Conservation (phyloP, 139 green algal genomes). For the Spirogloea muscicola region DNA sequence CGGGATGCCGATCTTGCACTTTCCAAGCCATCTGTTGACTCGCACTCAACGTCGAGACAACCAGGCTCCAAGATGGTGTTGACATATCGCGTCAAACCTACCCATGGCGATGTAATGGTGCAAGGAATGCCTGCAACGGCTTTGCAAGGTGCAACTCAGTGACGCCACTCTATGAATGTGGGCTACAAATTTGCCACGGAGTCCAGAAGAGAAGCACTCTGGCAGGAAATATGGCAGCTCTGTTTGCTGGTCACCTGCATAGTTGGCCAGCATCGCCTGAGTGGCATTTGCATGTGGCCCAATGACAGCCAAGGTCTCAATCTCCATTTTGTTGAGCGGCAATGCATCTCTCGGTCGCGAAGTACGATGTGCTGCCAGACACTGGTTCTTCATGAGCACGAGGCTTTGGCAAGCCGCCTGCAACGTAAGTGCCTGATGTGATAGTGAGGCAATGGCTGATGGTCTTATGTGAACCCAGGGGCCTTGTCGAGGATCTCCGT, state of each 20-base stretch:
- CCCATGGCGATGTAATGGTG: not conserved
- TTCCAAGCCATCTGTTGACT: not conserved
- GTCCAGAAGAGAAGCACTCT: not conserved
- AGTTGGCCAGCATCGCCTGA: constrained; percentile 22
- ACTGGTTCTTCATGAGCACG: constrained; percentile 25
- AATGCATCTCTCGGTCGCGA: too few species aligned
- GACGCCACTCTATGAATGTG: too few species aligned
- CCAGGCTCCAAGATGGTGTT: not conserved
- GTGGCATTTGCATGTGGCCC: constrained; percentile 3
- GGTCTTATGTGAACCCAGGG: not conserved
- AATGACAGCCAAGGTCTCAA: constrained; percentile 5
- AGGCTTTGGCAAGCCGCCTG: constrained; percentile 13
- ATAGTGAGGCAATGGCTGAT: not conserved
- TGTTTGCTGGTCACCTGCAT: constrained; percentile 1
- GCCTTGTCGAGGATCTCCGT: not conserved
- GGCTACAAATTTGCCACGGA: not conserved
- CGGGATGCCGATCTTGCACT: not conserved
- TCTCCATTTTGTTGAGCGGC: not conserved
- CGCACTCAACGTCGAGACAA: constrained; percentile 3
- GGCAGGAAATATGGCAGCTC: not conserved
- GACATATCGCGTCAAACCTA: not conserved
- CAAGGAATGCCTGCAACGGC: constrained; percentile 10
- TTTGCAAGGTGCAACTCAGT: not conserved
- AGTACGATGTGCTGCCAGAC: not conserved
- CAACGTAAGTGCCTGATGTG: constrained; percentile 4